Percentiles rank a stretch among this genome's conserved stretches.
Evolutionary conservation across 2,329 filamentous ascomycete genomes (phyloP).

Genomic region (Colletotrichum sp.): DNA sequence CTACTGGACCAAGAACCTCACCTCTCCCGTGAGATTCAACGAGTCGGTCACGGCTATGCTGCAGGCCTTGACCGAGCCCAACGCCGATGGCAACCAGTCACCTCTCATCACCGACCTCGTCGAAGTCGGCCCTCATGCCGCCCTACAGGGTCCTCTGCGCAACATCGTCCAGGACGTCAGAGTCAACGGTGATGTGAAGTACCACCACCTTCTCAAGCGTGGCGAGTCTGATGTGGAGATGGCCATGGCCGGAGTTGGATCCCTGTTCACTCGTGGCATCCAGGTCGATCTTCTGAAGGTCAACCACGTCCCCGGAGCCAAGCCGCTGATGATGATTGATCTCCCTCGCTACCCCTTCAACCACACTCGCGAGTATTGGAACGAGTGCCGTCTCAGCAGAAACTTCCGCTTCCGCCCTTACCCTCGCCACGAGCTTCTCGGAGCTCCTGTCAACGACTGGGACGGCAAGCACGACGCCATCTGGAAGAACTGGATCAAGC

Average conservation of each 20-base stretch:
- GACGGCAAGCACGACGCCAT: conserved; percentile 20
- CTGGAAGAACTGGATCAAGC: conserved; percentile 25
- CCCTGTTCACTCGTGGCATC: background rate
- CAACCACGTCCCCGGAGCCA: conserved; percentile 39
- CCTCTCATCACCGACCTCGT: background rate
- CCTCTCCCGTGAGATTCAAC: background rate
- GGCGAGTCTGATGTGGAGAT: background rate
- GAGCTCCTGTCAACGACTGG: conserved; percentile 12
- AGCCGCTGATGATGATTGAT: conserved; percentile 4
- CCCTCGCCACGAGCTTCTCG: conserved; percentile 20
- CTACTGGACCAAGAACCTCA: background rate
- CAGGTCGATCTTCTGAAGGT: background rate
- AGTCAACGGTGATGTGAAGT: conserved; percentile 27
- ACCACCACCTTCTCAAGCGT: background rate
- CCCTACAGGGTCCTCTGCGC: background rate
- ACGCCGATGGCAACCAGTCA: background rate
- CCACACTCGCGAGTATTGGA: conserved; percentile 6
- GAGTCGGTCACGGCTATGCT: background rate
- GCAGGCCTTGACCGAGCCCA: background rate
- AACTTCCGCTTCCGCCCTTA: conserved; percentile 8
- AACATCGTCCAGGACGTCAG: conserved; percentile 18
- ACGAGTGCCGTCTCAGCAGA: conserved; percentile 6
- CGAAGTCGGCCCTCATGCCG: background rate
- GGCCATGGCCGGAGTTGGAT: conserved; percentile 23
- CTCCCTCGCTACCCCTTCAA: conserved; percentile 23